These are phyloP conservation scores for Lepidopterella palustris DNA, from an alignment of 495 filamentous ascomycete genomes.

Conservation along the genomic window DNA sequence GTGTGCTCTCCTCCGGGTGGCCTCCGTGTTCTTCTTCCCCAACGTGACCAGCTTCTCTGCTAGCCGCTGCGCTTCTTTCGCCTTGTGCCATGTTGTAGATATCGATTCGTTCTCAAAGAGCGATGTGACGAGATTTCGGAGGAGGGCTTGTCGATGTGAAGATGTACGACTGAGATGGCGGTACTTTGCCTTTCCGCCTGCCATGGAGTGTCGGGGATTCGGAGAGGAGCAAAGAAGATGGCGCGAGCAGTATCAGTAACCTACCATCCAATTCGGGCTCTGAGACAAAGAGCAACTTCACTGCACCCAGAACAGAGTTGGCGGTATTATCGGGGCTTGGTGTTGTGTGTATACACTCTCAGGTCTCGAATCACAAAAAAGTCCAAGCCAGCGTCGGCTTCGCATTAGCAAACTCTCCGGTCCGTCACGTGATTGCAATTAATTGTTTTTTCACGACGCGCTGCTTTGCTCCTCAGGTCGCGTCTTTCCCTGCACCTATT, in stretches of 20 bases:
- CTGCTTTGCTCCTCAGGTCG: no score
- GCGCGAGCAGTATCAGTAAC: no score
- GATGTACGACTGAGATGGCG: constrained; percentile 77
- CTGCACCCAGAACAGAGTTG: no score
- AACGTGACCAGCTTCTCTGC: constrained; percentile 92
- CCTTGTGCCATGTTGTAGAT: constrained; percentile 90
- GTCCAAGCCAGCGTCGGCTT: no score
- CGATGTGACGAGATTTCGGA: constrained; percentile 94
- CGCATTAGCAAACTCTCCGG: no score
- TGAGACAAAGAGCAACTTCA: no score
- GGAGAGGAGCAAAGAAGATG: neutral
- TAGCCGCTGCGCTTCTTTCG: constrained; percentile 88
- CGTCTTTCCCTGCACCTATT: neutral
- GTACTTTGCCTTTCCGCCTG: constrained; percentile 76
- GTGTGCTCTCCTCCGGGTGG: constrained; percentile 57
- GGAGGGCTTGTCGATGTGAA: constrained; percentile 81
- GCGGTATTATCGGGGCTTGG: no score
- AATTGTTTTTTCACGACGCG: no score
- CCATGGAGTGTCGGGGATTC: constrained; percentile 49
- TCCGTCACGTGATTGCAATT: no score
- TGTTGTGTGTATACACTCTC: no score
- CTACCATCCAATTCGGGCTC: no score
- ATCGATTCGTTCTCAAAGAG: constrained; percentile 89
- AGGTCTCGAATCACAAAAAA: no score
- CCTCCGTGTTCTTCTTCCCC: constrained; percentile 83